Evolutionary conservation across 495 filamentous ascomycete genomes (phyloP).

Genomic region (Hypoxylon cercidicola): DNA sequence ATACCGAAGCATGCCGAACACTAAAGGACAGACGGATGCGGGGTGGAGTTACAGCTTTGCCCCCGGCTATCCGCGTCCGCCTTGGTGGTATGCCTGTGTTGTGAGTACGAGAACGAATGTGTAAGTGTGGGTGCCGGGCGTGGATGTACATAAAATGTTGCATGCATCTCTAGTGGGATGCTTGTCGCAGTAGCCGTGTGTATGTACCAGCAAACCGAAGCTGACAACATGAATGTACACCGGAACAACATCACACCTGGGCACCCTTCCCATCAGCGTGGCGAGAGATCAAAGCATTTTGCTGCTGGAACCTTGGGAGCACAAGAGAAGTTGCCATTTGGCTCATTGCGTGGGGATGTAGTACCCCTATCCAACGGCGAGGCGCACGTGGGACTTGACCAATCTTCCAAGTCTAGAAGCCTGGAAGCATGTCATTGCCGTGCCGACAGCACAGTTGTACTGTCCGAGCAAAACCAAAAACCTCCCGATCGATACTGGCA

Average conservation of each 20-base stretch:
- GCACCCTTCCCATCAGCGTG: constrained; percentile 21
- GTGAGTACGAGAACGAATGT: not conserved
- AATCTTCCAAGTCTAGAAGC: constrained; percentile 10
- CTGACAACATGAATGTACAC: not conserved
- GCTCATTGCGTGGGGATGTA: constrained; percentile 5
- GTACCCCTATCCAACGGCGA: constrained; percentile 2
- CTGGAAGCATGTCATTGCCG: constrained; percentile 26
- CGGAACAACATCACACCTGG: constrained; percentile 4
- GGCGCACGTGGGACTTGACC: constrained; percentile 25
- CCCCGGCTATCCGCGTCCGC: constrained; percentile 18
- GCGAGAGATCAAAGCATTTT: constrained; percentile 22
- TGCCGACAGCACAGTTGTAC: constrained; percentile 1
- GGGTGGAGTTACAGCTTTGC: constrained; percentile 30
- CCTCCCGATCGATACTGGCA: not conserved
- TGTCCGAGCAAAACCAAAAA: not conserved
- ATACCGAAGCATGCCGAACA: constrained; percentile 29
- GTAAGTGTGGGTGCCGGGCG: not conserved
- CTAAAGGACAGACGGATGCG: constrained; percentile 23
- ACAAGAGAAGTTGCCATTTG: constrained; percentile 7
- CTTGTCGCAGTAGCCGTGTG: not conserved
- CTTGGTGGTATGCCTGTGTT: constrained; percentile 17
- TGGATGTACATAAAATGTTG: constrained; percentile 15
- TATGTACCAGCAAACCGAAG: constrained; percentile 7
- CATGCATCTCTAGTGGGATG: constrained; percentile 36
- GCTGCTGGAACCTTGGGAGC: constrained; percentile 14